Conservation (phyloP, 106 monocot species). For the Platanthera zijinensis region DNA sequence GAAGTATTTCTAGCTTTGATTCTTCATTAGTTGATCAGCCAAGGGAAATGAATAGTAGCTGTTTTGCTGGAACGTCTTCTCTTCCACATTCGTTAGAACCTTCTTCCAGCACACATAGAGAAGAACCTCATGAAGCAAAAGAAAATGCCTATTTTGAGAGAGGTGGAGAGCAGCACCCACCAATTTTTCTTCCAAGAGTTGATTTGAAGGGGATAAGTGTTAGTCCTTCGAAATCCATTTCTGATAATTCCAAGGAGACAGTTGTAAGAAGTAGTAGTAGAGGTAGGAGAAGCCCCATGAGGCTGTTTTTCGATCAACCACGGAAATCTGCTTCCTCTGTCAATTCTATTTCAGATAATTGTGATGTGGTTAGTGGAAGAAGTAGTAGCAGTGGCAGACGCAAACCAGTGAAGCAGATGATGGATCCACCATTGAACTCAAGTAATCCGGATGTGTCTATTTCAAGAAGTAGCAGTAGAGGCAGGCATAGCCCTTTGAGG, state of each 20-base stretch:
- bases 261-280: background rate
- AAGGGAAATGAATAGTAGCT: background rate
- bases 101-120: constrained; percentile 1
- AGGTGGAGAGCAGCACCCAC: constrained; percentile 7
- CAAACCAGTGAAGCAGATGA: constrained; percentile 45
- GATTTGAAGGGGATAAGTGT: constrained; percentile 10
- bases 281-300: constrained; percentile 1
- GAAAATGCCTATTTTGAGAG: background rate
- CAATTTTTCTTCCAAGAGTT: constrained; percentile 11
- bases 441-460: background rate
- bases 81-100: constrained; percentile 11
- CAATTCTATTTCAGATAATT: background rate
- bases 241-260: background rate
- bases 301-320: constrained; percentile 50
- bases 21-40: background rate
- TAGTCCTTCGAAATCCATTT: background rate
- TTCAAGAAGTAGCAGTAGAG: constrained; percentile 6
- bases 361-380: background rate
- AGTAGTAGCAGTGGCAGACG: constrained; percentile 22
- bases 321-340: constrained; percentile 32
- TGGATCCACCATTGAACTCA: constrained; percentile 54
- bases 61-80: constrained; percentile 4
- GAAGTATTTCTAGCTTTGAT: constrained; percentile 18
- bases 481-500: constrained; percentile 3
- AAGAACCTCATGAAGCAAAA: background rate